These are phyloP conservation scores for Fusarium incarnatum DNA, from an alignment of 2,329 filamentous ascomycete species.

Conservation along the genomic window DNA sequence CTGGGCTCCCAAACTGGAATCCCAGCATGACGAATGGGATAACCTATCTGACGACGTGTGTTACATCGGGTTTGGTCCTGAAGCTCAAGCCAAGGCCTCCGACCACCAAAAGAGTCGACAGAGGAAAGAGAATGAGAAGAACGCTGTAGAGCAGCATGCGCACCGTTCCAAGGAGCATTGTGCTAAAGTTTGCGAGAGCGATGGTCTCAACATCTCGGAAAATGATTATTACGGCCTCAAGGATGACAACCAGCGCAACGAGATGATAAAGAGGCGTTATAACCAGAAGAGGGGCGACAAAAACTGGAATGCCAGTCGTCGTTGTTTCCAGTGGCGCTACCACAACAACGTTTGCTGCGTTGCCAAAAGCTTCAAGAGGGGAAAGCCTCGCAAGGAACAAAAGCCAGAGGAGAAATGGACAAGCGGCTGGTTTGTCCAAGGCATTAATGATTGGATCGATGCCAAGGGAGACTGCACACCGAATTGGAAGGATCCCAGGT, in stretches of 20 bases:
- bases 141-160: constrained; percentile 57
- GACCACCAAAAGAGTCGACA: constrained; percentile 51
- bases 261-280: constrained; percentile 47
- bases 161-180: constrained; percentile 61
- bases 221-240: constrained; percentile 50
- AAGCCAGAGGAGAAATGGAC: constrained; percentile 51
- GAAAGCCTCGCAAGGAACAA: constrained; percentile 52
- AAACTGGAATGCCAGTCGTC: constrained; percentile 49
- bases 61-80: constrained; percentile 56
- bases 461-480: constrained; percentile 58
- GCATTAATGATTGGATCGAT: constrained; percentile 61
- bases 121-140: constrained; percentile 55
- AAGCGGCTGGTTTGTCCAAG: constrained; percentile 61
- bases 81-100: constrained; percentile 50
- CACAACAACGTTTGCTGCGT: constrained; percentile 59
- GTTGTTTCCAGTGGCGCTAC: constrained; percentile 62
- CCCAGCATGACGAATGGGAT: constrained; percentile 62
- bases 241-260: constrained; percentile 46
- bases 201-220: constrained; percentile 52
- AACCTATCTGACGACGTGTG: constrained; percentile 63
- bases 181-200: constrained; percentile 60
- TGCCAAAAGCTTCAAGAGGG: constrained; percentile 58
- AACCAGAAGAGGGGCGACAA: constrained; percentile 38
- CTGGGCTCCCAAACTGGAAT: constrained; percentile 58
- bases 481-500: constrained; percentile 55